These are phyloP conservation scores for Hypoxylon crocopeplum DNA, from an alignment of 495 filamentous ascomycete species.

Conservation along the genomic window DNA sequence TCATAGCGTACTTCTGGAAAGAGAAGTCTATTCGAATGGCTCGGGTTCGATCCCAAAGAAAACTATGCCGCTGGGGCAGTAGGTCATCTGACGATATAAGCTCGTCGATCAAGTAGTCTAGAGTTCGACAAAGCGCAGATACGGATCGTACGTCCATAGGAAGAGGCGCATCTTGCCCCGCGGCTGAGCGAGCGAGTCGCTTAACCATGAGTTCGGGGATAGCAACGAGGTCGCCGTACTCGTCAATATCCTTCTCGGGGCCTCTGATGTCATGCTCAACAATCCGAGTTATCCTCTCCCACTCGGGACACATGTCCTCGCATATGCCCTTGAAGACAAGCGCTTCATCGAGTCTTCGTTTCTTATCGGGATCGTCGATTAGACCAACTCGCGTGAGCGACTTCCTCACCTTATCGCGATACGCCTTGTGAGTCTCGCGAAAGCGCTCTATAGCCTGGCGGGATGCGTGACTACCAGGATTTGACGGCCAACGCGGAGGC, in stretches of 20 bases:
- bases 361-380: conserved; percentile 89
- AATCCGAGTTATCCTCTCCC: conserved; percentile 81
- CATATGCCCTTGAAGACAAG: conserved; percentile 90
- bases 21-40: conserved; percentile 89
- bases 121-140: conserved; percentile 71
- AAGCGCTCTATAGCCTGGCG: conserved; percentile 51
- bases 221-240: conserved; percentile 47
- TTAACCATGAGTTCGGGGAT: conserved; percentile 68
- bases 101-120: conserved; percentile 82
- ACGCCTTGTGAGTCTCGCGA: conserved; percentile 61
- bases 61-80: conserved; percentile 77
- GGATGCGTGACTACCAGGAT: conserved; percentile 50
- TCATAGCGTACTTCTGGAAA: conserved; percentile 79
- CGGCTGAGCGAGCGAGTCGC: conserved; percentile 86
- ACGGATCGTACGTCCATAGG: conserved; percentile 92
- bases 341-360: conserved; percentile 78
- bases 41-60: conserved; percentile 92
- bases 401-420: conserved; percentile 71
- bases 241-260: conserved; percentile 56
- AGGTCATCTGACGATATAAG: conserved; percentile 69
- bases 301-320: conserved; percentile 92
- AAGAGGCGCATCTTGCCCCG: conserved; percentile 88
- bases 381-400: conserved; percentile 74
- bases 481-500: conserved; percentile 53
- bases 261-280: conserved; percentile 64